Evolutionary conservation across 1,139 yeast species (phyloP), one percentile per base, ranked within the genome.

Genomic region (Geotrichum europaeum): DNA sequence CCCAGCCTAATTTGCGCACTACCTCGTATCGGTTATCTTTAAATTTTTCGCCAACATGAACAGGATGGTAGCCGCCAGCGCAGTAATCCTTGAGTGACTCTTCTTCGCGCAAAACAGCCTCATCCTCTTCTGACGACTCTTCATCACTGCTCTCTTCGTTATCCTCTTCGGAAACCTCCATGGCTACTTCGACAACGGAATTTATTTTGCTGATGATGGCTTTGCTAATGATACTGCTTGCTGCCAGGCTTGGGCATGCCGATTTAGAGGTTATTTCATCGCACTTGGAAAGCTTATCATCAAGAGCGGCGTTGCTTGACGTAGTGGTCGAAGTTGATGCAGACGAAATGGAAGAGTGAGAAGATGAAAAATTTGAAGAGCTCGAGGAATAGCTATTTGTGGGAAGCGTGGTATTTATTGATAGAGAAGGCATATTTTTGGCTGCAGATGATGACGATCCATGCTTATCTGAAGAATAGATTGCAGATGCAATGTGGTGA

Each of bases 31-130:
- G 76, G 25, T 82, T 82, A 59, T 85, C 77, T 64, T 84, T 83
- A 64, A 75, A 77, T 49, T 74, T 75, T 70, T 90, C 97, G 15
- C 96, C 96, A 52, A 87, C 80, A 64, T 76, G 80, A 34, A 91
- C 91, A 0, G 96, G 95, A 68, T 90, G 96, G 73, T 90, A 90
- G 0, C 97, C 97, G 5, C 96, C 96, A 20, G 82, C 81, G 60
- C 83, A 80, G 72, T 90, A 90, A 70, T 90, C 96, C 55, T 79
- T 79, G 53, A 79, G 77, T 65, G 84, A 85, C 73, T 90, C 97
- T 70, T 89, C 96, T 56, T 76, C 78, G 18, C 65, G 69, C 49
- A 62, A 60, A 56, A 24, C 56, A 20, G 51, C 51, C 25, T 59
- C 62, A 2, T 55, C 54, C 18, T 56, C 61, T 12, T 61, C 54